Percentiles rank a stretch among this genome's conserved stretches.
Evolutionary conservation across 768 basidiomycete genomes (phyloP).

Genomic region (Strobilomyces dryophilus): DNA sequence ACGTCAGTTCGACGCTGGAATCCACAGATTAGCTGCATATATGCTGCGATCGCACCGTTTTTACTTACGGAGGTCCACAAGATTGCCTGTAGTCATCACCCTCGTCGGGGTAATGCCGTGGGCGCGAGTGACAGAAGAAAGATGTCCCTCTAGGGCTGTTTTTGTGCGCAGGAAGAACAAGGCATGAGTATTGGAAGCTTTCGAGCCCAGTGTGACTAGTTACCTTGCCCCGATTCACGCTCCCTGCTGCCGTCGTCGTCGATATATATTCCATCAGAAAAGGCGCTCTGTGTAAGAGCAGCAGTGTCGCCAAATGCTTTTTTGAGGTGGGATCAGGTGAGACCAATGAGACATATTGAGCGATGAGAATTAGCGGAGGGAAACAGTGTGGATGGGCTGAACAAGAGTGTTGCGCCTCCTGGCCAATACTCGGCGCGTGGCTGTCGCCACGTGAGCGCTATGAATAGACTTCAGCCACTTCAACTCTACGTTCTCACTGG

Average conservation of each 20-base stretch:
- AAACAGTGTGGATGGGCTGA: constrained; percentile 30
- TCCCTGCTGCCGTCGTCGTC: neutral
- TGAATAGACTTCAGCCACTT: constrained; percentile 17
- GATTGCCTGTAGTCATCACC: constrained; percentile 14
- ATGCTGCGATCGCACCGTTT: constrained; percentile 7
- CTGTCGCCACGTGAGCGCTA: constrained; percentile 27
- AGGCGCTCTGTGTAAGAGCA: neutral
- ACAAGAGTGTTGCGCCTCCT: constrained; percentile 32
- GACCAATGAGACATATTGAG: constrained; percentile 13
- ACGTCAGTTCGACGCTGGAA: neutral
- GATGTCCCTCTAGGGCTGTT: neutral
- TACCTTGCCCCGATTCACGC: constrained; percentile 27
- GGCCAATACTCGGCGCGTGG: constrained; percentile 29
- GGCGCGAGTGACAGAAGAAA: neutral
- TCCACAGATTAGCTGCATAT: constrained; percentile 13
- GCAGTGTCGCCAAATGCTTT: neutral
- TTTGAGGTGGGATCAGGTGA: constrained; percentile 11
- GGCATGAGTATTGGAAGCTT: constrained; percentile 8
- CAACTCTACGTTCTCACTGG: neutral
- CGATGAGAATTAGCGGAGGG: constrained; percentile 29
- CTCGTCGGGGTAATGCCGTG: constrained; percentile 14
- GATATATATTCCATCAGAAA: neutral
- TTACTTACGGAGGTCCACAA: constrained; percentile 3
- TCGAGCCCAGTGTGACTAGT: constrained; percentile 8
- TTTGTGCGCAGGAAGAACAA: neutral